Evolutionary conservation across 331 rosid species (phyloP).

Genomic region (Ulmus americana): DNA sequence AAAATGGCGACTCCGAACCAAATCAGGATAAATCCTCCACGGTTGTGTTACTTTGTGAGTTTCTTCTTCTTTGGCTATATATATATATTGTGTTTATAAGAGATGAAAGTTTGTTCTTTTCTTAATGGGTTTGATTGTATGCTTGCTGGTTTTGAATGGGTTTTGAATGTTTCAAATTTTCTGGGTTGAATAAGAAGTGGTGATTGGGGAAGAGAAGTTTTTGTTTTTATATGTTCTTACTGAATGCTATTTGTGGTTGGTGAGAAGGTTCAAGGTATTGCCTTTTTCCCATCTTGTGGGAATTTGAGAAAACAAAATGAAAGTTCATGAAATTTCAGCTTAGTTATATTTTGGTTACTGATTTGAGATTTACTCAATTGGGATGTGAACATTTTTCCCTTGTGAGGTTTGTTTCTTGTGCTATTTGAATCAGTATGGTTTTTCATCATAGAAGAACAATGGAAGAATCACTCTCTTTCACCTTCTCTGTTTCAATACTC

Average conservation of each 20-base stretch:
- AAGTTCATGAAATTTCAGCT: not conserved
- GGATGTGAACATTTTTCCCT: not conserved
- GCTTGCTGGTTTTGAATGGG: too few relatives aligned
- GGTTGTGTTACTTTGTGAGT: not conserved
- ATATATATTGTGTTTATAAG: not conserved
- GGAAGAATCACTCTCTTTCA: not conserved
- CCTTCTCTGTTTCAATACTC: not conserved
- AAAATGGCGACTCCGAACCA: not conserved
- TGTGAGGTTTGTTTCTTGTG: not conserved
- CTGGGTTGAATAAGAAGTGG: not conserved
- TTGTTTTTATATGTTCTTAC: not conserved
- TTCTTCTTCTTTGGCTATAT: not conserved
- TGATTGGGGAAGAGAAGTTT: not conserved
- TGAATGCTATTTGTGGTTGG: not conserved
- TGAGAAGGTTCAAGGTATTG: not conserved
- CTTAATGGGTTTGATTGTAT: not conserved
- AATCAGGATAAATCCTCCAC: not conserved
- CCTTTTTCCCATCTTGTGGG: not conserved
- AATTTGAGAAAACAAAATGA: not conserved
- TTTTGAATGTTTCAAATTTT: not conserved
- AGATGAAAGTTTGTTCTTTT: not conserved
- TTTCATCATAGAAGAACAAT: not conserved
- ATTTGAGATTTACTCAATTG: not conserved
- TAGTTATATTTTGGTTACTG: not conserved
- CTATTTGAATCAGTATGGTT: not conserved